Conservation (phyloP, 78 protist species). For the Thecamonas trahens region DNA sequence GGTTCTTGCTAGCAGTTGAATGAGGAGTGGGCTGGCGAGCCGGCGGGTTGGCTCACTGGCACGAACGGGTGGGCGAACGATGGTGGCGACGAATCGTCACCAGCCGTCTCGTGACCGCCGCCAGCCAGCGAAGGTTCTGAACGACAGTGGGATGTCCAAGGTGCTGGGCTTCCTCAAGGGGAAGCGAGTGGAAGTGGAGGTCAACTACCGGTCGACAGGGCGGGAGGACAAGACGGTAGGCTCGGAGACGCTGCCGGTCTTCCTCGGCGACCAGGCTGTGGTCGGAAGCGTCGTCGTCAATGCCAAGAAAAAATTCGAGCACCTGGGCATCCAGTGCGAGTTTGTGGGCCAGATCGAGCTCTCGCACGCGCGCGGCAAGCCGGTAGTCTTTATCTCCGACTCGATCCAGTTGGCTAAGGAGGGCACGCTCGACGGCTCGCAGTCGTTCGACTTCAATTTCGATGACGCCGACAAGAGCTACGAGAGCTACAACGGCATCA, state of each 20-base stretch:
- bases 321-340: slow-evolving; percentile 79
- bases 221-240: too few species aligned
- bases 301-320: slow-evolving; percentile 65
- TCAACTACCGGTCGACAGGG: too few species aligned
- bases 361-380: neutral
- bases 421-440: neutral
- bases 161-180: too few species aligned
- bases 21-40: too few species aligned
- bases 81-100: too few species aligned
- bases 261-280: slow-evolving; percentile 9
- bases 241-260: neutral
- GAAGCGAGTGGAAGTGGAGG: too few species aligned
- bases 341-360: slow-evolving; percentile 78
- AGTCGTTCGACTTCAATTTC: slow-evolving; percentile 61
- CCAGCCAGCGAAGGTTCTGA: too few species aligned
- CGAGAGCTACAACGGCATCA: slow-evolving; percentile 93
- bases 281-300: slow-evolving; percentile 13
- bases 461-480: slow-evolving; percentile 69
- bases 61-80: too few species aligned
- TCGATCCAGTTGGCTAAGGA: neutral
- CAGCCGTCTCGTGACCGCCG: too few species aligned
- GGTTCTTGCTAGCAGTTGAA: too few species aligned
- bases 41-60: too few species aligned
- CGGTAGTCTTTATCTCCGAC: neutral
- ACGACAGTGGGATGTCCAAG: too few species aligned